Conservation (phyloP, 2,329 filamentous ascomycete species). For the Alternaria infectoria region DNA sequence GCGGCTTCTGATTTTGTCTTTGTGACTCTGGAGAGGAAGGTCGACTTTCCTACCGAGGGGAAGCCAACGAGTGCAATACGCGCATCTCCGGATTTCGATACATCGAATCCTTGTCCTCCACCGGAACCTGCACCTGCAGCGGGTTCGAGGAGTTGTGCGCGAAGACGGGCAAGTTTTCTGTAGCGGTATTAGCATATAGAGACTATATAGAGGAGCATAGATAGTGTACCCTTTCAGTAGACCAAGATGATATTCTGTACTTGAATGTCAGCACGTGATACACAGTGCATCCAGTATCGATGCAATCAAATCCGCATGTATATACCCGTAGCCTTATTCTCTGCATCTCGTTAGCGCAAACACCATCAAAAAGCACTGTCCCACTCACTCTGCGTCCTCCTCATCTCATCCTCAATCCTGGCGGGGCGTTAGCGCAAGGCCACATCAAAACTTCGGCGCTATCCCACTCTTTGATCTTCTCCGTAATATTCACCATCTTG, state of each 20-base stretch:
- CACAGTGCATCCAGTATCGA: background rate
- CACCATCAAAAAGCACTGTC: background rate
- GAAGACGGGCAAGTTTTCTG: slow-evolving; percentile 93
- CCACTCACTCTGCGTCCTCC: slow-evolving; percentile 87
- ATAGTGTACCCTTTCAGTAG: slow-evolving; percentile 82
- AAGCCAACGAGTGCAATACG: slow-evolving; percentile 98
- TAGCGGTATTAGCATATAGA: background rate
- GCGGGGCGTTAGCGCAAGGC: slow-evolving; percentile 42
- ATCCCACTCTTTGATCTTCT: slow-evolving; percentile 97
- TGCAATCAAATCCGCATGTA: background rate
- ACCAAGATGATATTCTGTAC: slow-evolving; percentile 93
- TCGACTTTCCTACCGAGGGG: slow-evolving; percentile 97
- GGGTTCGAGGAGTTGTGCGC: slow-evolving; percentile 93
- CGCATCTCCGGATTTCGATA: slow-evolving; percentile 95
- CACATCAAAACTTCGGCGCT: slow-evolving; percentile 32
- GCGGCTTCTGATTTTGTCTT: slow-evolving; percentile 97
- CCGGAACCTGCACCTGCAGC: slow-evolving; percentile 77
- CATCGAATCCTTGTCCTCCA: slow-evolving; percentile 81
- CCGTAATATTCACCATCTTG: slow-evolving; percentile 97
- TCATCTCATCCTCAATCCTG: slow-evolving; percentile 99
- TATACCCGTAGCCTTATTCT: slow-evolving; percentile 98
- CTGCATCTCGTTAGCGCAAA: slow-evolving; percentile 59
- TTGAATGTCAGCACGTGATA: slow-evolving; percentile 47
- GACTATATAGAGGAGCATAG: background rate
- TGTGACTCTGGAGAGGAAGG: slow-evolving; percentile 97